phyloP scores from a whole-genome alignment of 208 protist genomes.

The Acanthamoeba sp. region DNA sequence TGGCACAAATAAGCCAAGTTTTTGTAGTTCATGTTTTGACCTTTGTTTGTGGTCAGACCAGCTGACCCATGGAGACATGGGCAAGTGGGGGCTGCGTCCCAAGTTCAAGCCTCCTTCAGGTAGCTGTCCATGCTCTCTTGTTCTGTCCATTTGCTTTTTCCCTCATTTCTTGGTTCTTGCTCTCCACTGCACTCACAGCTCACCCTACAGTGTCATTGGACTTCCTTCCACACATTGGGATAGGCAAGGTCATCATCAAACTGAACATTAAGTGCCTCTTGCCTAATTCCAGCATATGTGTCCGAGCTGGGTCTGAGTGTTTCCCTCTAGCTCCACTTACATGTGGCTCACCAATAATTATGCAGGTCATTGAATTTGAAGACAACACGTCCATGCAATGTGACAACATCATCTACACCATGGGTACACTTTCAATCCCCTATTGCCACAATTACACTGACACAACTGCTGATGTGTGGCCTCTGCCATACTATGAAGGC shows the following conservation, averaged over 20 bases:
- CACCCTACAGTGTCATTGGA: constrained; percentile 44
- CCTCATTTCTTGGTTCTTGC: neutral
- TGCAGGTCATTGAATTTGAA: constrained; percentile 20
- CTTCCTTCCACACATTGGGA: constrained; percentile 57
- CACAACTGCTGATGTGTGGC: no score
- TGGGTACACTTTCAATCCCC: neutral
- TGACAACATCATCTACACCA: constrained; percentile 34
- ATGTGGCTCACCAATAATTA: neutral
- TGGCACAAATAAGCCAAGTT: no score
- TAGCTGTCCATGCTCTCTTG: neutral
- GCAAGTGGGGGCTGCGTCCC: neutral
- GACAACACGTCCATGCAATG: neutral
- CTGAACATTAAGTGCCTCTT: constrained; percentile 26
- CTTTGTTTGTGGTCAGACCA: no score
- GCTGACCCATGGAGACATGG: constrained; percentile 51
- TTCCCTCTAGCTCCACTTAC: neutral
- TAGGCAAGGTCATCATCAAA: constrained; percentile 55
- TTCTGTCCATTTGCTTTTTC: neutral
- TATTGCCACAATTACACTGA: neutral
- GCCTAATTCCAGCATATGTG: neutral
- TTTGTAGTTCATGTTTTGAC: neutral
- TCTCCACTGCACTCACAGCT: no score
- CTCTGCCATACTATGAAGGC: neutral
- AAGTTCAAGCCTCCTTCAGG: neutral
- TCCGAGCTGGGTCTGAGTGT: neutral